phyloP scores from a whole-genome alignment of 2,329 filamentous ascomycete genomes.

The Aspergillaceae sp. region DNA sequence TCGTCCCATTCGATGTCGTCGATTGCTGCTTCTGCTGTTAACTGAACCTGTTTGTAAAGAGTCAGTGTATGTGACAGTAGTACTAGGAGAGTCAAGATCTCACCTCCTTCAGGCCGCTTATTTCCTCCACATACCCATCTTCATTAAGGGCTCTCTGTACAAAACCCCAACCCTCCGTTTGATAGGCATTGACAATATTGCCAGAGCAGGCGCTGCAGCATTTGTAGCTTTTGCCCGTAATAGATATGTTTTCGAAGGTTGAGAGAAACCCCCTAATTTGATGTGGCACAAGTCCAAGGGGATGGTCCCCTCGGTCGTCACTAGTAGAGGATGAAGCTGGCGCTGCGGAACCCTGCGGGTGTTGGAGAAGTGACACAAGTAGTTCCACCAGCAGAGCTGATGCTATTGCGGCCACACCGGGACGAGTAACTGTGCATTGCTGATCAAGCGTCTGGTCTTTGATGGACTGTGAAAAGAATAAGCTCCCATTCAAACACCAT shows the following conservation, averaged over 20 bases:
- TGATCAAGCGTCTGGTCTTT: constrained; percentile 95
- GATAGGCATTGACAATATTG: constrained; percentile 46
- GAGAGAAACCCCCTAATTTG: constrained; percentile 56
- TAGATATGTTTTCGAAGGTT: constrained; percentile 50
- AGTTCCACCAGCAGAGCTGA: constrained; percentile 87
- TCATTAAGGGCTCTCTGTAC: constrained; percentile 52
- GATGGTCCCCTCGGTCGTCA: constrained; percentile 34
- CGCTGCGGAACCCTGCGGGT: constrained; percentile 50
- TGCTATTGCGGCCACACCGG: constrained; percentile 84
- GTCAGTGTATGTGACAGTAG: constrained; percentile 11
- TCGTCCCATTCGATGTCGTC: constrained; percentile 40
- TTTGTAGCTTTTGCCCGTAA: constrained; percentile 51
- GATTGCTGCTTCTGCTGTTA: constrained; percentile 37
- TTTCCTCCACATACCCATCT: constrained; percentile 54
- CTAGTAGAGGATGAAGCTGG: constrained; percentile 26
- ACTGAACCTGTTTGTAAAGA: constrained; percentile 32
- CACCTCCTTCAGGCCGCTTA: constrained; percentile 53
- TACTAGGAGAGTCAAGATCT: constrained; percentile 1
- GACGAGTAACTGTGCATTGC: constrained; percentile 93
- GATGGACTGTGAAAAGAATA: constrained; percentile 56
- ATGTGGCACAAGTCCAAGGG: constrained; percentile 50
- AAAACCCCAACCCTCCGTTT: constrained; percentile 51
- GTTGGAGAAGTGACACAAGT: constrained; percentile 77
- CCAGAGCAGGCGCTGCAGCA: constrained; percentile 56
- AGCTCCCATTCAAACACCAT: constrained; percentile 8